Percentiles rank a stretch among this genome's conserved stretches.
These are phyloP conservation scores for Dryas integrifolia DNA, from an alignment of 331 rosid genomes.

Conservation along the genomic window DNA sequence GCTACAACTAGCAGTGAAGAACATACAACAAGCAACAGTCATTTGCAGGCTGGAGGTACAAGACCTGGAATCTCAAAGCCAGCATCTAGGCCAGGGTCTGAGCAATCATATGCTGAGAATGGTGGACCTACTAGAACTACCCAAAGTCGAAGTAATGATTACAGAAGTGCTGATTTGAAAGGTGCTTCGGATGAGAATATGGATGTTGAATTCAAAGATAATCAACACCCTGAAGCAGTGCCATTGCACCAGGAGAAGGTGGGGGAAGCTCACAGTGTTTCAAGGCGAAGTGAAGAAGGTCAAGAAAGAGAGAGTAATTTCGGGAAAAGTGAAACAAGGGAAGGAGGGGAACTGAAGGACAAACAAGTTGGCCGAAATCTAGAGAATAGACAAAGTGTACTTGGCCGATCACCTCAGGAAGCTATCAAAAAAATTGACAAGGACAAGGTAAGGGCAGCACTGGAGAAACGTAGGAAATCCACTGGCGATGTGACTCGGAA, in stretches of 20 bases:
- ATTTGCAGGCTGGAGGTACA: slow-evolving; percentile 57
- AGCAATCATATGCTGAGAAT: slow-evolving; percentile 45
- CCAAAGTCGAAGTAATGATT: slow-evolving; percentile 57
- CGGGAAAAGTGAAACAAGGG: slow-evolving; percentile 56
- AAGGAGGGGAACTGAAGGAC: slow-evolving; percentile 54
- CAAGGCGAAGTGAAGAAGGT: slow-evolving; percentile 49
- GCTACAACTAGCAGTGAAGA: slow-evolving; percentile 60
- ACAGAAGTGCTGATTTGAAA: slow-evolving; percentile 54
- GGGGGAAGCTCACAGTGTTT: slow-evolving; percentile 42
- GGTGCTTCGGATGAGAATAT: slow-evolving; percentile 43
- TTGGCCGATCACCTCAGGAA: slow-evolving; percentile 69
- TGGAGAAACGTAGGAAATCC: slow-evolving; percentile 88
- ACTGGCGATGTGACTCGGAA: slow-evolving; percentile 60
- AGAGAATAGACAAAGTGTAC: slow-evolving; percentile 49
- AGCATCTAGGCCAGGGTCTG: slow-evolving; percentile 47
- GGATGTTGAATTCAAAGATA: slow-evolving; percentile 51
- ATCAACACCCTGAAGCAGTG: slow-evolving; percentile 40
- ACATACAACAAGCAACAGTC: slow-evolving; percentile 45
- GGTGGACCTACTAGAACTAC: slow-evolving; percentile 42
- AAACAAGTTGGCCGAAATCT: slow-evolving; percentile 48
- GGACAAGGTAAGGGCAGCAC: slow-evolving; percentile 87
- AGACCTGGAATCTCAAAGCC: slow-evolving; percentile 58
- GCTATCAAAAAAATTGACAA: slow-evolving; percentile 75
- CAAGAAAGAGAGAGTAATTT: slow-evolving; percentile 49
- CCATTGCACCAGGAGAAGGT: slow-evolving; percentile 43